phyloP scores from a whole-genome alignment of 179 eudicot species.

The Beta corolliflora region DNA sequence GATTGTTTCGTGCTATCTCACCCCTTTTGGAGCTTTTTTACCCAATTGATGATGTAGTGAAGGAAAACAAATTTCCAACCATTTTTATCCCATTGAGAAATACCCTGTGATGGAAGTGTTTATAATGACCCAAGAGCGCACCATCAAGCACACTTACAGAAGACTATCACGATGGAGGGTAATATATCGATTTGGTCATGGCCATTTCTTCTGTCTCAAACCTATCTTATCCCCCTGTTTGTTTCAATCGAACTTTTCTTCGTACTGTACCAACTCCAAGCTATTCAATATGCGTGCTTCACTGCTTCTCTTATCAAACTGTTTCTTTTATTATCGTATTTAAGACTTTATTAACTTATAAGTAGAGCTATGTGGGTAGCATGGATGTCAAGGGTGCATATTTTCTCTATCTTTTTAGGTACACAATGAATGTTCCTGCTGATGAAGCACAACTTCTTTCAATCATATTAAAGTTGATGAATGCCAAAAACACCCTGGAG shows the following conservation, averaged over 20 bases:
- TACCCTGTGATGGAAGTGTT: no score
- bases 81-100: no score
- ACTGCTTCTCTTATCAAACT: background rate
- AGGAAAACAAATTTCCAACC: no score
- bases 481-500: slow-evolving; percentile 61
- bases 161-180: no score
- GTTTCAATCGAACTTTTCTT: background rate
- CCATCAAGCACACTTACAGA: no score
- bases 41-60: no score
- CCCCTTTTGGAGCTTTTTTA: no score
- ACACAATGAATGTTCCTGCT: slow-evolving; percentile 30
- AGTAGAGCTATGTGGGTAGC: background rate
- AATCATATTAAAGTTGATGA: slow-evolving; percentile 47
- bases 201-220: no score
- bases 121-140: no score
- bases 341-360: background rate
- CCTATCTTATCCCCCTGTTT: no score
- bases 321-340: background rate
- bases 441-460: slow-evolving; percentile 52
- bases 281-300: background rate
- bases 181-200: no score
- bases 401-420: slow-evolving; percentile 16
- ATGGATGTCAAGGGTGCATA: background rate
- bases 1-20: no score
- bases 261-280: background rate